These are phyloP conservation scores for Allantophomopsis cytisporea DNA, from an alignment of 2,329 filamentous ascomycete species.

Conservation along the genomic window DNA sequence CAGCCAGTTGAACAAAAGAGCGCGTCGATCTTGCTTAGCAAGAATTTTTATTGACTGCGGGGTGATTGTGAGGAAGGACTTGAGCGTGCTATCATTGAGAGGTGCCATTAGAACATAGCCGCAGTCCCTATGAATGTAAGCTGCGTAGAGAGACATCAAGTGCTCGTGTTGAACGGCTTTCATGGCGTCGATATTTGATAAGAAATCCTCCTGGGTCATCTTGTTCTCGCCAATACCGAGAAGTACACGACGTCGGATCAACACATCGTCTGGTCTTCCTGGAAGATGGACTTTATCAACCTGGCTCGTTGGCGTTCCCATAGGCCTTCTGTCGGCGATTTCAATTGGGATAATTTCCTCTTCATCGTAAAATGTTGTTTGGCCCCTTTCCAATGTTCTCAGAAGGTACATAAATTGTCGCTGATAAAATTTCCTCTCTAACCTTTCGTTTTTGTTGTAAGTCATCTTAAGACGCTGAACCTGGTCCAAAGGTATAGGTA, in stretches of 20 bases:
- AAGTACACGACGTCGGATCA: conserved; percentile 42
- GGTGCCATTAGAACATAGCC: conserved; percentile 57
- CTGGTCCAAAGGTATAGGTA: conserved; percentile 54
- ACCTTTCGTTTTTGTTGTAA: conserved; percentile 40
- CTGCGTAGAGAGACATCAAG: conserved; percentile 56
- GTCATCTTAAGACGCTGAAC: conserved; percentile 50
- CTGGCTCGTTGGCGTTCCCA: conserved; percentile 22
- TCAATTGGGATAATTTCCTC: conserved; percentile 59
- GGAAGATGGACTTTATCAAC: conserved; percentile 51
- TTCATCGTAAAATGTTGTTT: conserved; percentile 49
- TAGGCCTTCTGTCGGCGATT: conserved; percentile 41
- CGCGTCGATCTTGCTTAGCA: conserved; percentile 42
- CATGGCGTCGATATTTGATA: conserved; percentile 44
- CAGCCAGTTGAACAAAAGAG: conserved; percentile 58
- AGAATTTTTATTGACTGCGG: conserved; percentile 49
- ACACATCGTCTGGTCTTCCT: conserved; percentile 39
- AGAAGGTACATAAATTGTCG: conserved; percentile 62
- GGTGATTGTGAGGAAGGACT: conserved; percentile 50
- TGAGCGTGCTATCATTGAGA: conserved; percentile 51
- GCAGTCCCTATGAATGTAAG: conserved; percentile 49
- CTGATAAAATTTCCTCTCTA: conserved; percentile 57
- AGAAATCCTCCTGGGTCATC: conserved; percentile 38
- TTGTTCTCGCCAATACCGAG: conserved; percentile 31
- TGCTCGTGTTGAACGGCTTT: conserved; percentile 51
- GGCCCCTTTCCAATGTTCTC: conserved; percentile 43